These are phyloP conservation scores for Hortiboletus rubellus DNA, from an alignment of 1,284 basidiomycete genomes.

Conservation along the genomic window DNA sequence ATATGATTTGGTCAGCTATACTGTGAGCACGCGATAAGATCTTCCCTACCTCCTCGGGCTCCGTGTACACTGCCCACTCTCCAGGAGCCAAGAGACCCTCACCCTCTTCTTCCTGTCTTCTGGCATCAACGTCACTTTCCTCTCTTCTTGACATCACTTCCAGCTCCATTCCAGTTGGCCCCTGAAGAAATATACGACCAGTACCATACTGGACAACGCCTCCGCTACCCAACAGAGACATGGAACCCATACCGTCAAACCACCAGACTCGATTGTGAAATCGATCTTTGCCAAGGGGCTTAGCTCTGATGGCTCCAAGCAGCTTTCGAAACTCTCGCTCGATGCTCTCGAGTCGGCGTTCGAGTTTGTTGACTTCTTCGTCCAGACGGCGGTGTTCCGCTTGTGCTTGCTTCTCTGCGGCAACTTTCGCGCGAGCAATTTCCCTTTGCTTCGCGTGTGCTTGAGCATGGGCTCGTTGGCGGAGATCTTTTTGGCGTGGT, in stretches of 20 bases:
- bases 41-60: constrained; percentile 75
- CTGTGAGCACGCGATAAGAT: neutral
- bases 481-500: constrained; percentile 52
- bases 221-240: constrained; percentile 70
- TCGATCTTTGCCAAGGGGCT: constrained; percentile 87
- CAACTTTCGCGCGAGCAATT: constrained; percentile 69
- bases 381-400: constrained; percentile 80
- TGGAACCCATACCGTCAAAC: constrained; percentile 94
- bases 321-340: constrained; percentile 93
- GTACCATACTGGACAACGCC: constrained; percentile 83
- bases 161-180: constrained; percentile 75
- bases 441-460: constrained; percentile 76
- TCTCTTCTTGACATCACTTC: constrained; percentile 64
- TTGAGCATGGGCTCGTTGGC: constrained; percentile 53
- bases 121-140: constrained; percentile 56
- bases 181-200: constrained; percentile 89
- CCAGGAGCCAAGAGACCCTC: constrained; percentile 70
- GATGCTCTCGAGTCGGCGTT: constrained; percentile 78
- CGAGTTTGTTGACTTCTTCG: constrained; percentile 83
- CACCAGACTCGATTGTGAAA: constrained; percentile 98
- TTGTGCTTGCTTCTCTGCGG: constrained; percentile 66
- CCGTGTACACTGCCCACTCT: constrained; percentile 90
- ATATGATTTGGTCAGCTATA: constrained; percentile 17
- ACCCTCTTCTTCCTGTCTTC: constrained; percentile 76
- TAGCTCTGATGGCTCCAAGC: constrained; percentile 79